Evolutionary conservation across 768 basidiomycete genomes (phyloP), one percentile per base, ranked within the genome.

Genomic region (Mycena amicta): DNA sequence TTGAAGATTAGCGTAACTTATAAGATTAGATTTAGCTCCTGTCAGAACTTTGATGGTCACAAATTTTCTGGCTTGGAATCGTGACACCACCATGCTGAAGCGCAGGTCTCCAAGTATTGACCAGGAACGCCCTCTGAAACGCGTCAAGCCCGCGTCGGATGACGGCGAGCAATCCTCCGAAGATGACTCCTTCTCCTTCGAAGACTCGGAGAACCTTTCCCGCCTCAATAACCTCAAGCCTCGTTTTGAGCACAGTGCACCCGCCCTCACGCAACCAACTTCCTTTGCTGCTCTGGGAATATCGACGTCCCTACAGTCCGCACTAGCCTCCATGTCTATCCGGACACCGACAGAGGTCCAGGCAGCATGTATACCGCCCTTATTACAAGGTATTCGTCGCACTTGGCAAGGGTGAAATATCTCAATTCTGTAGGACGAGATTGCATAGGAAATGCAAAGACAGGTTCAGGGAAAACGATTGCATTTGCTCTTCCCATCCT

Each of bases 381-480:
- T 98, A 53, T 77, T 99, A 26, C 75, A 81, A 76, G 92, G 92
- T 87, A 67, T 31, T 23, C 11, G 4, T 37, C 23, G 5, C 30
- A 16, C 15, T 46, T n/a, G 16, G n/a, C 25, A 45, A 23, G 43
- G 22, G 15, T 45, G 13, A 15, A 5, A 6, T 31, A 23, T 51
- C 39, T 6, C 50, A 50, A n/a, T 28, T 55, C 26, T 22, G 29
- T 73, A 93, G 96, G 96, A 37, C 84, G 89, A 68, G 96, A 99
- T 72, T 98, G 95, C 71, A 93, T 99, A 57, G 97, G 97, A 11
- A 95, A 96, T 62, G 95, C 97, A 1, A 95, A 98, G 75, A 99
- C 97, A 0, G 97, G 97, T 52, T 95, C 93, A 2, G 96, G 96
- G 67, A 99, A 99, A 76, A 99, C 97, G 0, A 86, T 99, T 57